Evolutionary conservation across 225 moss, liverwort and hornwort genomes (phyloP), one percentile per base, ranked within the genome.

Genomic region (Sphagnum tenellum): DNA sequence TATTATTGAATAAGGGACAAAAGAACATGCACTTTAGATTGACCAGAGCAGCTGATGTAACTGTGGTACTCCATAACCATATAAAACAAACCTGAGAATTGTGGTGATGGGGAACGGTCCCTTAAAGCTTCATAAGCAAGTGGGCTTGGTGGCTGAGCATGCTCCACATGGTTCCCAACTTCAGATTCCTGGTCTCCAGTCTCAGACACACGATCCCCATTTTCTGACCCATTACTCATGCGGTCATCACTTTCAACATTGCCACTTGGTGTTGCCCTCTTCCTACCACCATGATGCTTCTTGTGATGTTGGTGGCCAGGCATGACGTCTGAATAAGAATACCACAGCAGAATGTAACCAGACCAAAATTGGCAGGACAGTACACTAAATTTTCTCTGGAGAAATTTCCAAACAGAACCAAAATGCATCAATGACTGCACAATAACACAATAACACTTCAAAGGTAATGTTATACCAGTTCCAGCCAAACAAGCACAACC

Each of bases 31-130:
- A 29, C 29, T 29, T 29, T 29, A 29, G 29, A 29, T 29, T 29
- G 29, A 29, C 29, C 29, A 29, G 29, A 29, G 29, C 0, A 29
- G 0, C 29, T 29, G 29, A 29, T 29, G 29, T 29, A 29, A 29
- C 29, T 29, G 29, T 29, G 1, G 29, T 29, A 29, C 59, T 29
- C 29, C 29, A 29, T 29, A 29, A 29, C 1, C 29, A 29, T 29
- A 29, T 29, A 29, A 29, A 29, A 55, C 73, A 60, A 76, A 80
- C 76, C 76, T 77, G 76, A 56, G 51, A 73, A 14, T 57, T 44
- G 73, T 64, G 80, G 74, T 58, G 80, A 77, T 67, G 73, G 61
- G 60, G 72, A 79, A 60, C 70, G 71, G 60, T 80, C 73, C 47
- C 68, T 71, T 47, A 76, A 73, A 48, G 58, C 14, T 7, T 7